These are phyloP conservation scores for Chytriomyces sp. DNA, from an alignment of 192 early-diverging fungal species.

Conservation along the genomic window DNA sequence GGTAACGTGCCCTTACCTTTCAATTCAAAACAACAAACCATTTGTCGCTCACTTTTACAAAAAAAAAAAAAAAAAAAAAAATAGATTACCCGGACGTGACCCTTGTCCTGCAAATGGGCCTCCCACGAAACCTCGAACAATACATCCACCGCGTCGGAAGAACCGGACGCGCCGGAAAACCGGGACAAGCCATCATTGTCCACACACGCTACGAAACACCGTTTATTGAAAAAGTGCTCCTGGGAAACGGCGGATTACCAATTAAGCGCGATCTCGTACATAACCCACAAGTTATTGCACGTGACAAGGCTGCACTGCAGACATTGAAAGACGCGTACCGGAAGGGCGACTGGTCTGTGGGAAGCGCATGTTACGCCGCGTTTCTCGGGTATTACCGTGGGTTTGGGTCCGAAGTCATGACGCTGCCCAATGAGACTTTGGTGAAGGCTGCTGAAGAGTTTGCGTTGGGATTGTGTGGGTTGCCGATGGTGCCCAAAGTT, in stretches of 20 bases:
- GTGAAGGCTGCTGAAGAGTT: conserved; percentile 42
- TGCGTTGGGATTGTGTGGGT: conserved; percentile 36
- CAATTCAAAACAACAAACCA: conserved; percentile 3
- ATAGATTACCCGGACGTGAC: conserved; percentile 95
- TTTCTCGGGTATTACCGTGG: conserved; percentile 61
- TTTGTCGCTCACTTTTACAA: conserved; percentile 83
- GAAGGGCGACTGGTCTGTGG: conserved; percentile 43
- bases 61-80: conserved; percentile 82
- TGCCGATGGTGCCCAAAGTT: conserved; percentile 22
- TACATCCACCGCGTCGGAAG: conserved; percentile 97
- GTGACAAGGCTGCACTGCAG: conserved; percentile 31
- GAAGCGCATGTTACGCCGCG: conserved; percentile 51
- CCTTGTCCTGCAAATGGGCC: conserved; percentile 88
- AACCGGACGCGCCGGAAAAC: conserved; percentile 93
- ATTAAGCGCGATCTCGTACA: conserved; percentile 41
- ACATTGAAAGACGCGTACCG: conserved; percentile 22
- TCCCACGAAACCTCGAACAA: conserved; percentile 80
- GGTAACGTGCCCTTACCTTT: conserved; percentile 7
- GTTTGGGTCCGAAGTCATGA: background rate
- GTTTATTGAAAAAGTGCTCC: conserved; percentile 61
- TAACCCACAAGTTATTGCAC: conserved; percentile 23
- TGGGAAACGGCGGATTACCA: conserved; percentile 31
- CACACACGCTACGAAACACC: conserved; percentile 78
- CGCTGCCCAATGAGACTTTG: conserved; percentile 26
- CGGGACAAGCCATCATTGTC: conserved; percentile 85